Evolutionary conservation across 768 basidiomycete species (phyloP), one percentile per base, ranked within the genome.

Genomic region (Tylopilus cervinicoccineus): DNA sequence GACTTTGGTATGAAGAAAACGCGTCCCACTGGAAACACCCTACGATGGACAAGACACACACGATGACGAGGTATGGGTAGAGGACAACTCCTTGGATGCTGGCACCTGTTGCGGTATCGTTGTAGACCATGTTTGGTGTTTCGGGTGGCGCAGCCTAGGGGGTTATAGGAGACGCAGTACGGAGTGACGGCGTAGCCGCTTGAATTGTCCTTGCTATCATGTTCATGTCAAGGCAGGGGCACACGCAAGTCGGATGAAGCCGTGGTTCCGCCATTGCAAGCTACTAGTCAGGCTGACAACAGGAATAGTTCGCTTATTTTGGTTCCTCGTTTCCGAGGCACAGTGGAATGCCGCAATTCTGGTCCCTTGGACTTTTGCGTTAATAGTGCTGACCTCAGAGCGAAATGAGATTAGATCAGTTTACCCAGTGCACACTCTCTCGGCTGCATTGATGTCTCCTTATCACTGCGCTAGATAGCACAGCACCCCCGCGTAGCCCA

Each of bases 11-110:
- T 50, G 34, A 7, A 60, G n/a, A 6, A 45, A 34, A 43, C 14
- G 45, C 29, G 9, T 19, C 50, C 59, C 56, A 58, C 32, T 58
- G 52, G 45, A 61, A 61, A 38, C 47, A 45, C 33, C 56, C 59
- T 23, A 58, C 43, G n/a, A 48, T 1, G 39, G 61, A 40, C 23
- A 60, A 17, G 24, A 52, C 45, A n/a, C 22, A 3, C 7, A 38
- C 29, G 22, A 60, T 46, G 32, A 38, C 20, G 19, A 59, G 20
- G 47, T 60, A 60, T 8, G 48, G 52, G 11, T 61, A 60, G n/a
- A 45, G 36, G 11, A 45, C 52, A 3, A 56, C 51, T 37, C 55
- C 53, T 38, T 34, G 48, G 36, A 50, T 50, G 28, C 48, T 20
- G 7, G 24, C 8, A 3, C 34, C 14, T 2, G 51, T 22, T 16